Base-by-base conservation (phyloP, 129 eudicot genomes). In the Deinandra increscens region DNA sequence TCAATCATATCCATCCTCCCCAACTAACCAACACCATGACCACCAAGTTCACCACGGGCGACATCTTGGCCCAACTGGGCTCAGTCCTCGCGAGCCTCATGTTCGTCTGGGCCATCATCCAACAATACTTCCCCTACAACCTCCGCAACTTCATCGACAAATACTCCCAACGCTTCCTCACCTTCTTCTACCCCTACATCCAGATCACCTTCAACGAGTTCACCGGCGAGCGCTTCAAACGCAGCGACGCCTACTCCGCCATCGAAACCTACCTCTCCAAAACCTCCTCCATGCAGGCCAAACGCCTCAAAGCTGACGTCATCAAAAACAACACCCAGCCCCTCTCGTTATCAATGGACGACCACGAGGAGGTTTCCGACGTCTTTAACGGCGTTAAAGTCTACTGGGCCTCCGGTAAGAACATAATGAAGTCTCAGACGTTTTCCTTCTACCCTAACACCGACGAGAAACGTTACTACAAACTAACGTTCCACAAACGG, bases 201-300 rank as follows among this genome's bases (percentile, higher is more conserved):
- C 77, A 75, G 5, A 87, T 87, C 41, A 84, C 75, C 20, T 79
- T 87, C 77, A 66, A 76, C 14, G 94, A 87, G 15, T 81, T 67
- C 68, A 29, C 75, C 66, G 81, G 81, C 9, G 86, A 79, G 7
- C 46, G 81, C 0, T 73, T 79, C 36, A 68, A 55, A 33, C 79
- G 87, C 2, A 81, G 84, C 69, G 77, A 84, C 26, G 87, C 82
- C 4, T 84, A 70, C 42, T 33, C 79, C 45, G 78, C 85, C 66
- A 81, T 84, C 17, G 86, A 87, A 59, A 76, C 83, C 2, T 87
- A 87, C 75, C 75, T 87, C 5, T 51, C 76, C 6, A 60, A 70
- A 10, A 83, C 68, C 43, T 60, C 84, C 13, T 36, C 86, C 0
- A 41, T 5, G 7, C 81, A 83, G 51, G 88, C 91, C 7, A 68